Conservation (phyloP, 257 asterid genomes). For the Solanum chiquidenum region DNA sequence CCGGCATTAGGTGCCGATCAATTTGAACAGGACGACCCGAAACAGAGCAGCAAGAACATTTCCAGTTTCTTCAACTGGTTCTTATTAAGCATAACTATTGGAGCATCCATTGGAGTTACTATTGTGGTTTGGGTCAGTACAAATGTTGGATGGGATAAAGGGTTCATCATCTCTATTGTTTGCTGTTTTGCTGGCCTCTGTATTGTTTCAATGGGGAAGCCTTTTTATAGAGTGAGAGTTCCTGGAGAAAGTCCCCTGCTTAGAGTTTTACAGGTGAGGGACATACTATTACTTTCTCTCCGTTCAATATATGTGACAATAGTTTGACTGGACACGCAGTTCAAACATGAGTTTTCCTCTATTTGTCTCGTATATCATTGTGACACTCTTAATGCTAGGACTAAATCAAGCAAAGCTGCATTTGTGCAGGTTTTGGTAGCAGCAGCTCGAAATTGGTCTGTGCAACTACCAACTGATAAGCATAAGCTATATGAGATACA, state of each 20-base stretch:
- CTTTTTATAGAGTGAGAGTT: conserved; percentile 41
- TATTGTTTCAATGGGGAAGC: conserved; percentile 36
- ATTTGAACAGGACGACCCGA: conserved; percentile 41
- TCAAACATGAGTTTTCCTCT: too few relatives aligned
- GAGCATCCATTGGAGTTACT: conserved; percentile 39
- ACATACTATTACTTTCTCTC: too few relatives aligned
- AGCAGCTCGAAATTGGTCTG: conserved; percentile 46
- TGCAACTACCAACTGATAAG: conserved; percentile 27
- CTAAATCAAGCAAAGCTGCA: not conserved
- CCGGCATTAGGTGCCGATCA: conserved; percentile 60
- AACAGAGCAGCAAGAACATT: conserved; percentile 40
- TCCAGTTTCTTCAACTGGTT: conserved; percentile 82
- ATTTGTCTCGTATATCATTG: too few relatives aligned
- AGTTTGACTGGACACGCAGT: not conserved
- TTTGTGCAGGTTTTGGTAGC: conserved; percentile 35
- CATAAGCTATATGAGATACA: conserved; percentile 49
- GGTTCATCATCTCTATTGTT: conserved; percentile 43
- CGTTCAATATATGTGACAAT: not conserved
- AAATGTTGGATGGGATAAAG: conserved; percentile 67
- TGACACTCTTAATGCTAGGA: too few relatives aligned
- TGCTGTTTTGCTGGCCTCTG: conserved; percentile 26
- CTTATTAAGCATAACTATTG: conserved; percentile 40
- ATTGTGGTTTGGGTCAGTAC: conserved; percentile 62
- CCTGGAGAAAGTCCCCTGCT: conserved; percentile 59
- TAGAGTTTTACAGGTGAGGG: conserved; percentile 36